Conservation (phyloP, 768 basidiomycete genomes). For the Pleurotus pulmonarius region DNA sequence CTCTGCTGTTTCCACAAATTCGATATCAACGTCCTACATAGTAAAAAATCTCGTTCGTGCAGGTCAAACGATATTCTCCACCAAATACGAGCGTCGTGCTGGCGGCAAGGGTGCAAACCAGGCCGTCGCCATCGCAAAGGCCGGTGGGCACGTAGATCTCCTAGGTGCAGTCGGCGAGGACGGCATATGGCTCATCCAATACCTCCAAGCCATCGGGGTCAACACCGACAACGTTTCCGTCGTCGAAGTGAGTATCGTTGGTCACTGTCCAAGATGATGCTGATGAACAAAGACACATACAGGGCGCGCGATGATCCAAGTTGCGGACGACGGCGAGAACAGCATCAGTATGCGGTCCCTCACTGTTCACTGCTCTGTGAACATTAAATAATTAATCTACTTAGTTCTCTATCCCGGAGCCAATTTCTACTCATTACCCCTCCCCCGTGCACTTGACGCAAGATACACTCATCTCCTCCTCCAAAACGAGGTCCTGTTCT, state of each 20-base stretch:
- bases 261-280: background rate
- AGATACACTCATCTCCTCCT: constrained; percentile 48
- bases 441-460: constrained; percentile 28
- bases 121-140: constrained; percentile 51
- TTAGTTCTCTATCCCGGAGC: constrained; percentile 57
- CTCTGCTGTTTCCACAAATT: no score
- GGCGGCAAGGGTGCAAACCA: constrained; percentile 69
- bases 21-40: constrained; percentile 14
- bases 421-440: constrained; percentile 35
- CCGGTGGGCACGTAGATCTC: constrained; percentile 44
- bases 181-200: constrained; percentile 43
- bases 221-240: constrained; percentile 33
- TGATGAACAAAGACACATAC: constrained; percentile 37
- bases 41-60: constrained; percentile 51
- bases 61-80: constrained; percentile 59
- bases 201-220: constrained; percentile 36
- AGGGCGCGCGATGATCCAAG: constrained; percentile 60
- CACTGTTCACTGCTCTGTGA: background rate
- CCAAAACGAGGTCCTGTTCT: constrained; percentile 54
- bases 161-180: constrained; percentile 54
- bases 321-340: constrained; percentile 55
- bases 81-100: constrained; percentile 40
- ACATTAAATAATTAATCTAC: background rate
- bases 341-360: constrained; percentile 45
- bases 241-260: constrained; percentile 28